Evolutionary conservation across 73 alveolate species (phyloP).

Genomic region (Stentor coeruleus): DNA sequence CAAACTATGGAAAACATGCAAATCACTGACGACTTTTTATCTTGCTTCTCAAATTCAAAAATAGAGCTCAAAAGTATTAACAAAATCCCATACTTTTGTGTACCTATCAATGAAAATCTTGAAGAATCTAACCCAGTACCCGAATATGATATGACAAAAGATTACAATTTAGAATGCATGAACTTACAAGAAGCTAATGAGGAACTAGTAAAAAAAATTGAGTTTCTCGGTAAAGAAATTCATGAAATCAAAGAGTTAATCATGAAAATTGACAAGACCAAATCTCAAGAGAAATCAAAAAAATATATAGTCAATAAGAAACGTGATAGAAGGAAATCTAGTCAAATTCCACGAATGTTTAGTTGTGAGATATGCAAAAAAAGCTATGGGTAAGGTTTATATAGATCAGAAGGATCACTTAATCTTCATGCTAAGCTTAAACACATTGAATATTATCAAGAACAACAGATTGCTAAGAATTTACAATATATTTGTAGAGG

Average conservation of each 20-base stretch:
- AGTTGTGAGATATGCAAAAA: not conserved
- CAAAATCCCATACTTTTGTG: not conserved
- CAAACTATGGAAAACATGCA: not conserved
- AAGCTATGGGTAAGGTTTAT: slow-evolving; percentile 15
- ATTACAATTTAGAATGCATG: not conserved
- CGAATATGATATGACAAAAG: not conserved
- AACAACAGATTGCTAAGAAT: not conserved
- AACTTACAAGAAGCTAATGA: not conserved
- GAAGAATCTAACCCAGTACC: not conserved
- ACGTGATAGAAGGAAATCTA: not conserved
- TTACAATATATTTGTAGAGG: no score
- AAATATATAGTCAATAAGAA: no score
- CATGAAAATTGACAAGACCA: not conserved
- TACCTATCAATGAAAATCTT: not conserved
- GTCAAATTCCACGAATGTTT: not conserved
- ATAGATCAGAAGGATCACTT: slow-evolving; percentile 56
- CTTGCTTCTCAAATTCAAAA: not conserved
- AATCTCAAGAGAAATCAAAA: not conserved
- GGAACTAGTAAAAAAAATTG: not conserved
- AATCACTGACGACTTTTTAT: not conserved
- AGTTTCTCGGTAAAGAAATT: not conserved
- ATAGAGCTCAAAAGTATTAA: not conserved
- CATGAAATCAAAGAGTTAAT: not conserved
- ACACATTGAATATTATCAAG: slow-evolving; percentile 43
- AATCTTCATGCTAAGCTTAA: slow-evolving; percentile 55